Conservation (phyloP, 1,284 basidiomycete species). For the Rhodotorula sp. region DNA sequence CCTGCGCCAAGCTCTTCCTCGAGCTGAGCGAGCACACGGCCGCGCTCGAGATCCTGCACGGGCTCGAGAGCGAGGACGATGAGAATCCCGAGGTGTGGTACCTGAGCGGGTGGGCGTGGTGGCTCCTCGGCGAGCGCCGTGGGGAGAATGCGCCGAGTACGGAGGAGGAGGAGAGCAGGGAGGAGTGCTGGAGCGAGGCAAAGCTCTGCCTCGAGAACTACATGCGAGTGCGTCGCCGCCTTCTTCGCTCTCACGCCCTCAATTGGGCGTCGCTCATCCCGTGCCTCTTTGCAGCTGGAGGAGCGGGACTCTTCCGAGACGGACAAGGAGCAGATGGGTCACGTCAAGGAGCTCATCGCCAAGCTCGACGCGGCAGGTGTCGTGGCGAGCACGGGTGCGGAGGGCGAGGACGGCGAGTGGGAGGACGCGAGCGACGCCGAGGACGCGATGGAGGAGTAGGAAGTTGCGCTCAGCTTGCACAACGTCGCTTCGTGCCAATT, state of each 20-base stretch:
- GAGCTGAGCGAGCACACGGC: conserved; percentile 71
- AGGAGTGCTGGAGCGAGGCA: conserved; percentile 77
- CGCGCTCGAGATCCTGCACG: conserved; percentile 74
- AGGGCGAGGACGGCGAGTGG: conserved; percentile 54
- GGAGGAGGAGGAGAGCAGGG: conserved; percentile 58
- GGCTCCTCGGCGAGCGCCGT: conserved; percentile 56
- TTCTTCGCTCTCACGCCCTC: background rate
- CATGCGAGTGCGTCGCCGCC: conserved; percentile 61
- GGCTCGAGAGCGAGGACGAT: conserved; percentile 78
- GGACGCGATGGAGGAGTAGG: conserved; percentile 59
- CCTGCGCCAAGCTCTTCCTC: conserved; percentile 77
- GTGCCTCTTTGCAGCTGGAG: conserved; percentile 61
- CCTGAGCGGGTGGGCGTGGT: conserved; percentile 92
- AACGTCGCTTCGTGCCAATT: background rate
- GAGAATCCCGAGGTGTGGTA: conserved; percentile 91
- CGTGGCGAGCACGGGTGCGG: conserved; percentile 58
- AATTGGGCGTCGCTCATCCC: background rate
- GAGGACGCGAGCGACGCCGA: conserved; percentile 63
- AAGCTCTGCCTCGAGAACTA: conserved; percentile 81
- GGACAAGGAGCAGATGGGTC: conserved; percentile 75
- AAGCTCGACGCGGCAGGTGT: conserved; percentile 71
- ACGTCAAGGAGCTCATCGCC: conserved; percentile 70
- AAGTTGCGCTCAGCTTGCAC: background rate
- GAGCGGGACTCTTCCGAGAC: conserved; percentile 65
- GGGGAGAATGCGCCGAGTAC: conserved; percentile 64